Evolutionary conservation across 176 grass and related monocot genomes (phyloP).

Genomic region (Panicum miliaceum): DNA sequence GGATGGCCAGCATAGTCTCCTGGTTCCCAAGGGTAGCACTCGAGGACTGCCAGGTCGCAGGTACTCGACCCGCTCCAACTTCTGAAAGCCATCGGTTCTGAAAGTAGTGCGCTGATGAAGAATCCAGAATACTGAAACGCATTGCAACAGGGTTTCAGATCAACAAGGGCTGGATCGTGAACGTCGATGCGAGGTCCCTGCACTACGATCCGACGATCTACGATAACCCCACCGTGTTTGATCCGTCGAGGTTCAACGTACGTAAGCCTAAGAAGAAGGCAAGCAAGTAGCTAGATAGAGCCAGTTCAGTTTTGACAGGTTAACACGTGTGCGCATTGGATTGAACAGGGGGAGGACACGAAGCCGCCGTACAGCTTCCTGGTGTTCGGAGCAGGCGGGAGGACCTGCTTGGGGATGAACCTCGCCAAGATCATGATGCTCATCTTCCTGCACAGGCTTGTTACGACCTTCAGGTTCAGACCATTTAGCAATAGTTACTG

Average conservation of each 20-base stretch:
- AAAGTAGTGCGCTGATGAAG: background rate
- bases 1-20: conserved; percentile 91
- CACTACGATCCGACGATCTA: conserved; percentile 74
- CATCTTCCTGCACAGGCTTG: conserved; percentile 76
- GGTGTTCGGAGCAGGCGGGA: conserved; percentile 79
- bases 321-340: background rate
- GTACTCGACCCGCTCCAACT: background rate
- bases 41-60: conserved; percentile 82
- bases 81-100: background rate
- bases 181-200: conserved; percentile 77
- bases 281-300: background rate
- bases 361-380: conserved; percentile 70
- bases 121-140: background rate
- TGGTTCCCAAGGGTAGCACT: conserved; percentile 97
- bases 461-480: conserved; percentile 69
- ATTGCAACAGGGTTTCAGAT: conserved; percentile 64
- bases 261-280: conserved; percentile 26
- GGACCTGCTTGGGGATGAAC: conserved; percentile 90
- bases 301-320: background rate
- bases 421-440: conserved; percentile 93
- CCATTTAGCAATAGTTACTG: background rate
- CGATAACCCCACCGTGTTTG: conserved; percentile 62
- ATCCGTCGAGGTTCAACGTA: conserved; percentile 80
- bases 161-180: conserved; percentile 81
- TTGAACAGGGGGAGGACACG: conserved; percentile 55